Evolutionary conservation across 116 monocot species (phyloP), one percentile per base, ranked within the genome.

Genomic region (Cymodocea nodosa): DNA sequence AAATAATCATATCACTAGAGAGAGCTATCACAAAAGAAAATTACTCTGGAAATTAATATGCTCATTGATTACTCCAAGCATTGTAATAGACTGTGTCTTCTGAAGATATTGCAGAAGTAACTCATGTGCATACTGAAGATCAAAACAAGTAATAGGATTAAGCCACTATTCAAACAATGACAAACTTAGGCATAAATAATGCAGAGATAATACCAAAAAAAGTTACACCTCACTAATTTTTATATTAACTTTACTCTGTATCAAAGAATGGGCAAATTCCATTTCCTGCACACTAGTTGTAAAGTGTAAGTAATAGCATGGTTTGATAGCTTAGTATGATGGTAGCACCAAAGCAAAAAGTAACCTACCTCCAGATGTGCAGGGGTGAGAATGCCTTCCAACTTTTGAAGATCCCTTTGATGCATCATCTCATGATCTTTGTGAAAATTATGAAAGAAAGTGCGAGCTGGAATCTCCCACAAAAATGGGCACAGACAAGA

Each of bases 51-150:
- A 99, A 67, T 92, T 92, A 50, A 92, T 89, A 65, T 86, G 98
- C 65, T 99, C 92, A 75, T 99, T 99, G 63, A 99, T 92, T 72
- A 99, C 67, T 66, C 92, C 98, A 83, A 99, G 98, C 76, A 99
- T 84, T 10, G 81, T 84, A 50, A 86, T 60, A 17, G 84, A 86
- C 69, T 92, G 84, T 35, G 84, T 78, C 76, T 89, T 99, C 61
- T 89, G 98, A 64, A 99, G 84, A 71, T 84, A 92, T 77, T 99
- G 92, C 57, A 92, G 62, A 53, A 99, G 86, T 22, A 99, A 82
- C 52, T 89, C 79, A 51, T 89, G 89, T 15, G 98, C 89, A 70
- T 99, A 99, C 98, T 99, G 77, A 23, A 78, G 50, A 65, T 56
- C 1, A 74, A 67, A 71, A 74, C 36, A 75, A 67, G 23, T 60